phyloP scores from a whole-genome alignment of 441 rosid genomes.

The Raphanus hybrid region DNA sequence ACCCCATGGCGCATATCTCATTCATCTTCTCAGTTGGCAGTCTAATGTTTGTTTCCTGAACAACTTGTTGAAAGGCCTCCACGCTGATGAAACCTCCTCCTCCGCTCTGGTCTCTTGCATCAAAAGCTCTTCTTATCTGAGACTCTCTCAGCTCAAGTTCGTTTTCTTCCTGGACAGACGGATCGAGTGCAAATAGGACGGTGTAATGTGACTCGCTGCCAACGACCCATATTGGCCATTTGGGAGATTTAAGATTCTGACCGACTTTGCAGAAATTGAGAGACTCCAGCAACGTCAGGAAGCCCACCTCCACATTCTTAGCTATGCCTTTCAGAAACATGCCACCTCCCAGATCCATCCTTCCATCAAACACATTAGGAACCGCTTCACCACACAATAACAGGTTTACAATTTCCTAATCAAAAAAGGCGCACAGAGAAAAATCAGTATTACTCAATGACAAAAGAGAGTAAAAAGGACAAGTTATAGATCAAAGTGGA shows the following conservation, averaged over 20 bases:
- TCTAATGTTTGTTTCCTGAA: constrained; percentile 63
- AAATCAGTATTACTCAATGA: constrained; percentile 20
- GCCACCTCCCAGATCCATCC: constrained; percentile 96
- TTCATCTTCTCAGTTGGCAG: constrained; percentile 76
- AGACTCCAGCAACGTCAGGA: constrained; percentile 92
- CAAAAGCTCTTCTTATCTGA: constrained; percentile 86
- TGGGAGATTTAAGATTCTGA: constrained; percentile 85
- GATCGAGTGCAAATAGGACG: constrained; percentile 87
- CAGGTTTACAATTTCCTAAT: constrained; percentile 93
- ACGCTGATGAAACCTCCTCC: constrained; percentile 96
- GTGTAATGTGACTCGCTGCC: constrained; percentile 99
- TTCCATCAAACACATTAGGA: constrained; percentile 92
- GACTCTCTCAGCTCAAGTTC: constrained; percentile 93
- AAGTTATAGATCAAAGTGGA: background rate
- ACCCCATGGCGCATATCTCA: constrained; percentile 74
- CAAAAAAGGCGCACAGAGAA: constrained; percentile 32
- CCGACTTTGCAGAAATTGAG: constrained; percentile 97
- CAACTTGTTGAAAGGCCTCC: constrained; percentile 91
- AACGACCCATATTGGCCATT: constrained; percentile 99
- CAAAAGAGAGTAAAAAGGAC: constrained; percentile 4
- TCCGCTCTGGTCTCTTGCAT: constrained; percentile 95
- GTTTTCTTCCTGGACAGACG: constrained; percentile 89
- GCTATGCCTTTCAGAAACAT: constrained; percentile 90
- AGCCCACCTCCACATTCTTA: constrained; percentile 86
- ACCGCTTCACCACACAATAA: constrained; percentile 96